Evolutionary conservation across 2,329 filamentous ascomycete genomes (phyloP), one percentile per base, ranked within the genome.

Genomic region (Daldinia sp.): DNA sequence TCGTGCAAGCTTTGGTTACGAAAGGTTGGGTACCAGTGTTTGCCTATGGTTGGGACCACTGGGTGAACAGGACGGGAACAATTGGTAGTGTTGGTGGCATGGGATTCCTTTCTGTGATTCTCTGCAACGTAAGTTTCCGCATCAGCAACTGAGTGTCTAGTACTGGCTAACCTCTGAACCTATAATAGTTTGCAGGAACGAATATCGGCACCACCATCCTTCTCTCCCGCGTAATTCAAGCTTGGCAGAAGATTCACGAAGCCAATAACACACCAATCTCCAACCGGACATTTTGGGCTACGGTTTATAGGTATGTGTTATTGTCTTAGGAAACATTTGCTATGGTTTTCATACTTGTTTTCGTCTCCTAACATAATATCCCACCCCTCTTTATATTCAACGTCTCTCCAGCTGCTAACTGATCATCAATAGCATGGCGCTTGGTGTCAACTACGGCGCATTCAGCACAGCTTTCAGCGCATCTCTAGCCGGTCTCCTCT

Each of bases 201-300:
- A 93, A 93, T 71, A 93, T 93, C 59, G 91, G 91, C 37, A 92
- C 91, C 0, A 90, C 91, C 0, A 93, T 93, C 74, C 86, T 93
- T 0, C 82, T 93, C 1, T 92, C 87, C 7, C 88, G 91, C 2
- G 86, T 93, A 6, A 87, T 93, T 10, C 91, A 93, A 75, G 81
- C 87, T 0, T 93, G 91, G 91, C 81, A 87, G 69, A 74, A 80
- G 1, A 91, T 93, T 44, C 88, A 90, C 70, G 62, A 75, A 0
- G 65, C 70, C 0, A 85, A 82, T 42, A 78, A 79, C 0, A 79
- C 77, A 1, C 78, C 83, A 0, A 90, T 93, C 56, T 86, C 82
- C 12, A 81, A 92, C 48, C 85, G 90, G 3, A 91, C 86, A 0
- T 92, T 92, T 75, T 93, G 90, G 90, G 91, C 86, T 0, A 91